Percentiles rank a stretch among this genome's conserved stretches.
These are phyloP conservation scores for Botryotinia narcissicola DNA, from an alignment of 2,329 filamentous ascomycete species.

Conservation along the genomic window DNA sequence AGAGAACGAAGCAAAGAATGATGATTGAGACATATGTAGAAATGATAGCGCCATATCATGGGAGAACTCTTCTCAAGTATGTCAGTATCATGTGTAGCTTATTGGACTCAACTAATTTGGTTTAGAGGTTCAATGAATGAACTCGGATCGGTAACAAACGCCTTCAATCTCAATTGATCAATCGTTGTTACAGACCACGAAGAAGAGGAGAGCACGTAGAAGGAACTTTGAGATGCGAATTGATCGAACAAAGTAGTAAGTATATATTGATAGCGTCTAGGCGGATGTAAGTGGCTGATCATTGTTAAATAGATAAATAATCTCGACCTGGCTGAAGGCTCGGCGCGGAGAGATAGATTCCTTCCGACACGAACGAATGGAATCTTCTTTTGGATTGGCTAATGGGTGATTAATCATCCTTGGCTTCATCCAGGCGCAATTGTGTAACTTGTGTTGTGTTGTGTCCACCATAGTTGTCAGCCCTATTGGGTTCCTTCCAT, in stretches of 20 bases:
- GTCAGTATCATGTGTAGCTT: neutral
- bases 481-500: neutral
- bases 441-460: neutral
- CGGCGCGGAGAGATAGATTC: neutral
- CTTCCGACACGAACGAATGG: neutral
- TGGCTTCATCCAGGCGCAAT: neutral
- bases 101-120: neutral
- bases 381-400: neutral
- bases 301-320: conserved; percentile 1
- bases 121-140: neutral
- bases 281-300: neutral
- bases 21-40: neutral
- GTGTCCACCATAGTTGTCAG: neutral
- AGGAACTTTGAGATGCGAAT: neutral
- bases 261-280: neutral
- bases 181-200: neutral
- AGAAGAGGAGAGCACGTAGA: neutral
- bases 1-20: neutral
- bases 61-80: neutral
- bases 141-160: neutral
- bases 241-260: neutral
- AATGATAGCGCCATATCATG: neutral
- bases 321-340: conserved; percentile 5
- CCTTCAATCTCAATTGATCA: neutral
- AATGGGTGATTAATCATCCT: neutral